Base-by-base conservation (phyloP, 106 monocot species). In the Apostasia ramifera region DNA sequence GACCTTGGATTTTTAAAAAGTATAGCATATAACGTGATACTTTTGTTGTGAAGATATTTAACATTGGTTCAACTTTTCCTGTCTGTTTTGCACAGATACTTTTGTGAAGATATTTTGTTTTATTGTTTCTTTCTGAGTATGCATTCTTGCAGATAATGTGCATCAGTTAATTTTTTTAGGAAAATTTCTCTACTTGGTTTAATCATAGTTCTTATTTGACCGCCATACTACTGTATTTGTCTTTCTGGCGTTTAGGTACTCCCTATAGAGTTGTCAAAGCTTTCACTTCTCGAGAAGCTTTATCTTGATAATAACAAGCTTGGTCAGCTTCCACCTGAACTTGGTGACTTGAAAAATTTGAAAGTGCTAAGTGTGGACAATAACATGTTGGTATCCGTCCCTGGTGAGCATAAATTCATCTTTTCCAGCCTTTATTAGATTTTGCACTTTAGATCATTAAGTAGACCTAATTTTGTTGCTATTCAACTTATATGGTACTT, bases 301-400 rank as follows among this genome's bases (percentile, higher is more conserved):
- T 90, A 85, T 79, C 97, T 98, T 73, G 77, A 93, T 73, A 87
- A 87, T 67, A 98, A 98, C 59, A 93, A 72, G 70, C 71, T 98
- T 47, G 69, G 85, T 49, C 70, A 87, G 53, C 81, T 98, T 64
- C 93, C 93, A 70, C 79, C 90, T 55, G 98, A 98, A 80, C 78
- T 98, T 77, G 93, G 98, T 74, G 80, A 93, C 56, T 78, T 88
- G 68, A 90, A 77, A 76, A 76, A 64, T 46, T 74, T 98, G 69
- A 98, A 90, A 77, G 93, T 90, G 48, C 81, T 98, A 58, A 83
- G 83, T 55, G 90, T 83, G 59, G 93, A 98, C 69, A 85, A 85
- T 72, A 98, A 98, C 73, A 66, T 88, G 70, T 81, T 98, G 51
- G 73, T 81, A 71, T 93, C 93, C 66, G 87, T 98, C 46, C 98